phyloP scores from a whole-genome alignment of 2,329 filamentous ascomycete genomes.

The Biscogniauxia sp. region DNA sequence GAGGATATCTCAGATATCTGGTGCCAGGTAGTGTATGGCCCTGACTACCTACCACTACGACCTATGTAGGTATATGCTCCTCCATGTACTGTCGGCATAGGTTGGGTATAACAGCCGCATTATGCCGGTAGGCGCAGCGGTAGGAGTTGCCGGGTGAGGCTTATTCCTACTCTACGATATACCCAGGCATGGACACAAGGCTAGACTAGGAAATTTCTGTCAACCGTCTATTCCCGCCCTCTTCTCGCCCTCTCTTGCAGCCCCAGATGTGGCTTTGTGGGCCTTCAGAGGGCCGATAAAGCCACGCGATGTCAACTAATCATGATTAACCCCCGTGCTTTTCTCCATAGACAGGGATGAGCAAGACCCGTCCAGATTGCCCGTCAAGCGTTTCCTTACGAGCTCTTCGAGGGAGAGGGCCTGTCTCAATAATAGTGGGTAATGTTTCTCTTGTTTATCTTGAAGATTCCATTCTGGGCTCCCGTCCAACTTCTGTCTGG shows the following conservation, averaged over 20 bases:
- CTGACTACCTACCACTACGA: not conserved
- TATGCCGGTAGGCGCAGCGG: not conserved
- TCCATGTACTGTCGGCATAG: not conserved
- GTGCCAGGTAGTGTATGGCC: no score
- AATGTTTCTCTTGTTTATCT: not conserved
- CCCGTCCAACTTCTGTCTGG: not conserved
- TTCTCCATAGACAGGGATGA: not conserved
- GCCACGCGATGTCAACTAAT: not conserved
- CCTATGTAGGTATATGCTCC: not conserved
- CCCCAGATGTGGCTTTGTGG: not conserved
- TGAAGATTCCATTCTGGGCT: not conserved
- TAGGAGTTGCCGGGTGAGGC: not conserved
- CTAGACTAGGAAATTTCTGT: not conserved
- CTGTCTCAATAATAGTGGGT: not conserved
- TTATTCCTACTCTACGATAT: not conserved
- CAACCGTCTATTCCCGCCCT: not conserved
- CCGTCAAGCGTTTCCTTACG: not conserved
- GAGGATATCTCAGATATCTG: not conserved
- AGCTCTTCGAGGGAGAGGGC: not conserved
- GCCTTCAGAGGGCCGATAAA: not conserved
- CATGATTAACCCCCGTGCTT: not conserved
- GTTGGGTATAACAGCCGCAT: not conserved
- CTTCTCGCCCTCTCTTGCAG: no score
- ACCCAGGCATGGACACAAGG: not conserved
- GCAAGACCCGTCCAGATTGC: not conserved